These are phyloP conservation scores for Boletellus sp. DNA, from an alignment of 768 basidiomycete genomes.

Conservation along the genomic window DNA sequence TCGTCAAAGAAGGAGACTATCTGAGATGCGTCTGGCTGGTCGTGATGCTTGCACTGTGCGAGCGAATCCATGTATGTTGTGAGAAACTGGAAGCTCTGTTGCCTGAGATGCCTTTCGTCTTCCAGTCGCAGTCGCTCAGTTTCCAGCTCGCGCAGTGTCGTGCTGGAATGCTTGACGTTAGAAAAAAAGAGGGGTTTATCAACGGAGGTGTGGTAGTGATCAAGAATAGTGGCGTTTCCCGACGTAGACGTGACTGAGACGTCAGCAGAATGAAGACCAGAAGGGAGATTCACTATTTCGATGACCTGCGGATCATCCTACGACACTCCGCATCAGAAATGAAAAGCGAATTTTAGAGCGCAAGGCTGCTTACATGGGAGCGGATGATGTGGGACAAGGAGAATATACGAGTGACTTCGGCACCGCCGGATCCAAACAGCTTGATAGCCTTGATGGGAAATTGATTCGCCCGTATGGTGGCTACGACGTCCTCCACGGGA, in stretches of 20 bases:
- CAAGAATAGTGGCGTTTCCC: slow-evolving; percentile 11
- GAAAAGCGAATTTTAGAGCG: too few species aligned
- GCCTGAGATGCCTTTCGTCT: slow-evolving; percentile 19
- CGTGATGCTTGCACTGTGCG: slow-evolving; percentile 17
- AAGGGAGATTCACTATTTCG: slow-evolving; percentile 16
- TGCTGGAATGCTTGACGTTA: neutral
- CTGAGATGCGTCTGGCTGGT: slow-evolving; percentile 11
- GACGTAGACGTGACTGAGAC: slow-evolving; percentile 12
- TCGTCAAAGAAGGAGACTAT: slow-evolving; percentile 21
- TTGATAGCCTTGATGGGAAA: slow-evolving; percentile 19
- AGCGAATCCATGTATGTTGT: slow-evolving; percentile 28
- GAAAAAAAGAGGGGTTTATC: too few species aligned
- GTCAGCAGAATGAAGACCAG: neutral
- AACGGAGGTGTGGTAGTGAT: slow-evolving; percentile 6
- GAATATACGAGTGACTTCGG: slow-evolving; percentile 19
- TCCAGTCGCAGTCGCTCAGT: slow-evolving; percentile 10
- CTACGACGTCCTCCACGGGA: neutral
- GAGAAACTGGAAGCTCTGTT: slow-evolving; percentile 21
- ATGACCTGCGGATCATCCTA: slow-evolving; percentile 16
- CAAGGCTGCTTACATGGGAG: slow-evolving; percentile 1
- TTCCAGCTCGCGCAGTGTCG: slow-evolving; percentile 4
- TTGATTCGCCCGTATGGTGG: slow-evolving; percentile 7
- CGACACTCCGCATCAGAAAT: neutral
- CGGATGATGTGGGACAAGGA: slow-evolving; percentile 10
- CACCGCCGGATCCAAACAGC: slow-evolving; percentile 10